phyloP scores from a whole-genome alignment of 768 basidiomycete species.

The Pholiota molesta region DNA sequence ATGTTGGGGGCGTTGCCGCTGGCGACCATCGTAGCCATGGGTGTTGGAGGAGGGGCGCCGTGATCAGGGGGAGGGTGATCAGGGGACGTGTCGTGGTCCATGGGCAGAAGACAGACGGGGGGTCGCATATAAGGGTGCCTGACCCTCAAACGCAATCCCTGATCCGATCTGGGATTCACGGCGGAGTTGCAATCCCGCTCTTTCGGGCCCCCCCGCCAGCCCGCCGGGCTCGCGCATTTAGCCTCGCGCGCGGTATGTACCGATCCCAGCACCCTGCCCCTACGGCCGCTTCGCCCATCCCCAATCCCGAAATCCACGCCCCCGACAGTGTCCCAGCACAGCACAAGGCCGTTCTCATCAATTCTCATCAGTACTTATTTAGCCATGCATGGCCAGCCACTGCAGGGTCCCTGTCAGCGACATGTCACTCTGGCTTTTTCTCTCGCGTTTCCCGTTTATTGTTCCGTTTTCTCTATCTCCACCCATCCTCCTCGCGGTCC shows the following conservation, averaged over 20 bases:
- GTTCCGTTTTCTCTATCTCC: too few relatives aligned
- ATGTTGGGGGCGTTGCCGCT: slow-evolving; percentile 21
- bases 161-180: background rate
- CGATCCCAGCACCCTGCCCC: background rate
- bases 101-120: background rate
- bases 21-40: slow-evolving; percentile 27
- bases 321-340: background rate
- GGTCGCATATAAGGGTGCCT: slow-evolving; percentile 5
- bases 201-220: background rate
- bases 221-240: background rate
- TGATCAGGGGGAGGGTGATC: slow-evolving; percentile 31
- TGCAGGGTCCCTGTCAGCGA: too few relatives aligned
- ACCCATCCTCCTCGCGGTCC: too few relatives aligned
- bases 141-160: background rate
- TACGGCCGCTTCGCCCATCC: background rate
- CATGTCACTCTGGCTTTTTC: too few relatives aligned
- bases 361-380: too few relatives aligned
- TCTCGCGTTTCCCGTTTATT: too few relatives aligned
- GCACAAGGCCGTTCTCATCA: too few relatives aligned
- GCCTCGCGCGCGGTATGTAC: background rate
- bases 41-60: background rate
- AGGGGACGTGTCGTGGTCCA: slow-evolving; percentile 24
- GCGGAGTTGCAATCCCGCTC: background rate
- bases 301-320: slow-evolving; percentile 1
- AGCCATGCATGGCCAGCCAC: too few relatives aligned